Base-by-base conservation (phyloP, 768 basidiomycete genomes). In the Psilocybe tampanensis region DNA sequence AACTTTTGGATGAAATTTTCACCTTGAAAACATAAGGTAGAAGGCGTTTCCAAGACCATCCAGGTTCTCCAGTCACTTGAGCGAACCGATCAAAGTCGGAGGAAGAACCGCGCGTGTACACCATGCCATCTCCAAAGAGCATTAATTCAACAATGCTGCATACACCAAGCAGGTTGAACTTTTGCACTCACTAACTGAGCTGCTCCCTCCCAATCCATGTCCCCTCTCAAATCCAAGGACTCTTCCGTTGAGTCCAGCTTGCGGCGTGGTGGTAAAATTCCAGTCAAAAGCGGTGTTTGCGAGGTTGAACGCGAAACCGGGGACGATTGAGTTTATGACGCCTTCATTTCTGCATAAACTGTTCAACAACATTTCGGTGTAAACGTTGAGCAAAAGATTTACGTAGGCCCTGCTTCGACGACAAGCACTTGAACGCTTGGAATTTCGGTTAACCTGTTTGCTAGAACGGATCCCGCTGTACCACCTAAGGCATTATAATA, bases 391-490 rank as follows among this genome's bases (percentile, higher is more conserved):
- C 8, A 13, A 24, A 32, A 19, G n/a, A 55, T 8, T 26, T 12
- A 85, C 86, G 84, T 86, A 58, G 69, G 65, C 1, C 85, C 85
- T 1, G 82, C 78, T 64, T 86, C 85, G 9, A 85, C 64, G 9
- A 86, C 62, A 13, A 83, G 70, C 0, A 86, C 83, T 2, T 73
- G 71, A 7, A 79, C 66, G 2, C 62, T 64, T 0, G 79, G 75
- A 54, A 83, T 69, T 64, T 85, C 85, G 8, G 77, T 78, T 2
- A 86, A 68, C 2, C 85, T 74, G 8, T 81, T 74, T 0, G 84
- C 84, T 19, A 86, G 69, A 1, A 77, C 82, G 52, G 80, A 83
- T 7, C 85, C 85, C 0, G 81, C 76, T 23, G 83, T 83, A 17
- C 85, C 84, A 44, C 70, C 76, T 66, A 23, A n/a, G 2, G 26